Percentiles rank a stretch among this genome's conserved stretches.
These are phyloP conservation scores for Botrytis medusae DNA, from an alignment of 2,329 filamentous ascomycete genomes.

Conservation along the genomic window DNA sequence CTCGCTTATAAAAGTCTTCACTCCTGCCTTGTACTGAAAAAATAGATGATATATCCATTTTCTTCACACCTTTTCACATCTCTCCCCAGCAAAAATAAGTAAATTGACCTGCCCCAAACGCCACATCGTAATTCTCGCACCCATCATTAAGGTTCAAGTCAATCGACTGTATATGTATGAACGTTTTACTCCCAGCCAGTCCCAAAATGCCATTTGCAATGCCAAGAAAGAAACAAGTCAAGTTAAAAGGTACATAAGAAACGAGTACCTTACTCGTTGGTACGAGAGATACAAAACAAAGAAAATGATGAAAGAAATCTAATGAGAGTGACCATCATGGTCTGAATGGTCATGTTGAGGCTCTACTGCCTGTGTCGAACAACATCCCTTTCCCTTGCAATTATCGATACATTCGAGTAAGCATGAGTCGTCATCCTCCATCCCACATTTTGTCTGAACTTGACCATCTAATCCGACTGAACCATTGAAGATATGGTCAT, in stretches of 20 bases:
- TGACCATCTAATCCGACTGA: slow-evolving; percentile 34
- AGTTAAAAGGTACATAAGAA: neutral
- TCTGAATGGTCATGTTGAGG: slow-evolving; percentile 35
- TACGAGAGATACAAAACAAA: neutral
- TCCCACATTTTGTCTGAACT: slow-evolving; percentile 31
- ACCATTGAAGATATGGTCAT: slow-evolving; percentile 33
- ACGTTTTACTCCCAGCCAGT: neutral
- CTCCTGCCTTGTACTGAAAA: neutral
- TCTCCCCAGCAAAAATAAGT: neutral
- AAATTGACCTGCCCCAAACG: neutral
- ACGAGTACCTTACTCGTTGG: too few relatives aligned
- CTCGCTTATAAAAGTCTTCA: neutral
- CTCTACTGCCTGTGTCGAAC: slow-evolving; percentile 31
- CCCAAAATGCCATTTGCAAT: neutral
- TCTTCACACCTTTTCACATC: neutral
- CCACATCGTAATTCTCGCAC: neutral
- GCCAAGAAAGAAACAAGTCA: neutral
- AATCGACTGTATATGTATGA: neutral
- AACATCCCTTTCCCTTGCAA: slow-evolving; percentile 40
- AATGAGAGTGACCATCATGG: slow-evolving; percentile 39
- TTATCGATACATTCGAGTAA: slow-evolving; percentile 41
- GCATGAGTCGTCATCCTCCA: slow-evolving; percentile 36
- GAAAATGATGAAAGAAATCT: neutral
- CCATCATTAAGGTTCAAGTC: slow-evolving; percentile 7
- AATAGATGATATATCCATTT: neutral